Base-by-base conservation (phyloP, 371 early-diverging fungal genomes). In the Mortierella sp. region DNA sequence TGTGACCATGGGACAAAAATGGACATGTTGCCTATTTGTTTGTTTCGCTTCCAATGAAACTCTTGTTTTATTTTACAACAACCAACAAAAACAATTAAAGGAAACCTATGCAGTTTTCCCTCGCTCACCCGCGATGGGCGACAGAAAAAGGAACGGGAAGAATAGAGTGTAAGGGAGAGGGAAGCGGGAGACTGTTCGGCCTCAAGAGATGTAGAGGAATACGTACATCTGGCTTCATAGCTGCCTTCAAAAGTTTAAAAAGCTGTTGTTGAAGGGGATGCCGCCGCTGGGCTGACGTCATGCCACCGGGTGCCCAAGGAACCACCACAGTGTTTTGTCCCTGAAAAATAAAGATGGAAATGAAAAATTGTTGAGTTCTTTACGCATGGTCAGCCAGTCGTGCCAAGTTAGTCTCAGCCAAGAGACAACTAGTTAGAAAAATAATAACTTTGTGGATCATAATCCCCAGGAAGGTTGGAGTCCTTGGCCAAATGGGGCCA, bases 1-100 rank as follows among this genome's bases (percentile, higher is more conserved):
- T 58, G 58, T 58, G 58, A 58, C 58, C 58, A 58, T 58, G 58
- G 9, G 58, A 58, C 34, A 19, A n/a, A n/a, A n/a, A n/a, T n/a
- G n/a, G n/a, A n/a, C n/a, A 19, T 34, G 13, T 19, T 34, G 16
- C 8, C 24, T 50, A 8, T 24, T 6, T 50, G 47, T 50, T 24
- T 8, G 8, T 50, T 50, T 50, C 24, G 24, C 24, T 50, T n/a
- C 10, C 2, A 24, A 8, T n/a, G 50, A 5, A 50, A 16, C 22
- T 58, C 22, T 13, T 13, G 13, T 58, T 9, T 58, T 34, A 5
- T 13, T 13, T 1, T 47, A 9, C 13, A 50, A 50, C 50, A 50
- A 50, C 24, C 22, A n/a, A n/a, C 50, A 24, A n/a, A 24, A 24
- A 24, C 24, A 50, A 50, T n/a, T 22, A n/a, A n/a, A n/a, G n/a